phyloP scores from a whole-genome alignment of 805 yeast genomes.

The Saturnispora zaruensis region DNA sequence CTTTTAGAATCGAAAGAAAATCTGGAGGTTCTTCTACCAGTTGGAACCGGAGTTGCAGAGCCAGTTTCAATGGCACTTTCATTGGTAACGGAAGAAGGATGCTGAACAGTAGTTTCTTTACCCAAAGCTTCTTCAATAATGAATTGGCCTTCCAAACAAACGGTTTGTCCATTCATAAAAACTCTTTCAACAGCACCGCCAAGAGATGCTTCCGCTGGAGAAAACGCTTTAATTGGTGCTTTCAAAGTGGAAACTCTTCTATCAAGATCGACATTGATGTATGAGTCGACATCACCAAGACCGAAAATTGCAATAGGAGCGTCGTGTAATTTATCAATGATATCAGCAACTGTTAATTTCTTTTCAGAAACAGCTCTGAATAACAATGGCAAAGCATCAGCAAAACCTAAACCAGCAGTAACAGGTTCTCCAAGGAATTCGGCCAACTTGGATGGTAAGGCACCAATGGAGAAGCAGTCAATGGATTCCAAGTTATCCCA shows the following conservation, averaged over 20 bases:
- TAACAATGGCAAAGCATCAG: conserved; percentile 75
- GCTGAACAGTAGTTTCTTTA: conserved; percentile 41
- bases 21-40: conserved; percentile 36
- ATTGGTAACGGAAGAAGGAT: conserved; percentile 26
- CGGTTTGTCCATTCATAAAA: conserved; percentile 65
- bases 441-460: conserved; percentile 66
- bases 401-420: conserved; percentile 67
- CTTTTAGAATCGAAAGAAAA: conserved; percentile 41
- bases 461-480: conserved; percentile 85
- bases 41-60: conserved; percentile 22
- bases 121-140: conserved; percentile 57
- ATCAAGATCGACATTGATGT: conserved; percentile 78
- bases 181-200: conserved; percentile 88
- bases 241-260: conserved; percentile 42
- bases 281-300: conserved; percentile 70
- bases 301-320: conserved; percentile 79
- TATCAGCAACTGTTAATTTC: conserved; percentile 62
- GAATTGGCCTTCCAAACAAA: conserved; percentile 74
- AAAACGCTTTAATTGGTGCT: conserved; percentile 37
- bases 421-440: conserved; percentile 51
- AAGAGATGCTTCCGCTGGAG: conserved; percentile 50
- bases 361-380: conserved; percentile 72
- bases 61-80: conserved; percentile 16
- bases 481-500: conserved; percentile 68
- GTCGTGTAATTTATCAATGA: conserved; percentile 64